These are phyloP conservation scores for Ustilago vetiveriae DNA, from an alignment of 1,284 basidiomycete species.

Conservation along the genomic window DNA sequence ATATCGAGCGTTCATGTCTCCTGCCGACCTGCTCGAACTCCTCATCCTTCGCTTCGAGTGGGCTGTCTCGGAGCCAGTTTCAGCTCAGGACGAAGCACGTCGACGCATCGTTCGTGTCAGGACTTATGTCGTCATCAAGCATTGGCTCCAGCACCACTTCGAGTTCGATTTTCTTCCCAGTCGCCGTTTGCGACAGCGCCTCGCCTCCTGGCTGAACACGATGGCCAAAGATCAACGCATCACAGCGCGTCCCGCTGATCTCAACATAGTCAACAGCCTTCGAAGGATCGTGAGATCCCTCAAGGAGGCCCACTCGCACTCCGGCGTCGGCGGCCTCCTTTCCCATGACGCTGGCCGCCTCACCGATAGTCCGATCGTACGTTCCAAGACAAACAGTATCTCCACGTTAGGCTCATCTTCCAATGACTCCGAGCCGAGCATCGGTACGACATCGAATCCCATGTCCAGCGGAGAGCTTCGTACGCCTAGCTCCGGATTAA, in stretches of 20 bases:
- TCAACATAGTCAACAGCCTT: slow-evolving; percentile 50
- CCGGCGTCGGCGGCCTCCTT: slow-evolving; percentile 51
- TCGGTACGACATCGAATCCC: neutral
- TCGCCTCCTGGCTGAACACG: slow-evolving; percentile 56
- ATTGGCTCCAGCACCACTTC: slow-evolving; percentile 60
- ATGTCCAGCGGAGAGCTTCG: slow-evolving; percentile 12
- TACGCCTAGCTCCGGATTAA: slow-evolving; percentile 11
- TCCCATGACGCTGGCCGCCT: slow-evolving; percentile 35
- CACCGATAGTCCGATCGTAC: slow-evolving; percentile 11
- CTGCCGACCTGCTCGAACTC: slow-evolving; percentile 47
- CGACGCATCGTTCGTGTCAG: slow-evolving; percentile 59
- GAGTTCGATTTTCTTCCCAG: slow-evolving; percentile 59
- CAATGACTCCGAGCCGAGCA: slow-evolving; percentile 21
- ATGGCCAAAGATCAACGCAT: slow-evolving; percentile 41
- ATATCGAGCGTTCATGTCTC: slow-evolving; percentile 52
- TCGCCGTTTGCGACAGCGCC: slow-evolving; percentile 42
- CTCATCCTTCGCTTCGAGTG: slow-evolving; percentile 60
- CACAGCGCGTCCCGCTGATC: slow-evolving; percentile 36
- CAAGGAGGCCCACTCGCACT: slow-evolving; percentile 53
- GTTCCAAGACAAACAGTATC: slow-evolving; percentile 31
- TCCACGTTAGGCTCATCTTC: slow-evolving; percentile 32
- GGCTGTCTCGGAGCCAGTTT: slow-evolving; percentile 44
- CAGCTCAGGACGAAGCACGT: slow-evolving; percentile 49
- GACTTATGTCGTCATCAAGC: slow-evolving; percentile 60
- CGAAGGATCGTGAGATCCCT: slow-evolving; percentile 53